Evolutionary conservation across 169 alveolate species (phyloP), one percentile per base, ranked within the genome.

Genomic region (Neospora caninum): DNA sequence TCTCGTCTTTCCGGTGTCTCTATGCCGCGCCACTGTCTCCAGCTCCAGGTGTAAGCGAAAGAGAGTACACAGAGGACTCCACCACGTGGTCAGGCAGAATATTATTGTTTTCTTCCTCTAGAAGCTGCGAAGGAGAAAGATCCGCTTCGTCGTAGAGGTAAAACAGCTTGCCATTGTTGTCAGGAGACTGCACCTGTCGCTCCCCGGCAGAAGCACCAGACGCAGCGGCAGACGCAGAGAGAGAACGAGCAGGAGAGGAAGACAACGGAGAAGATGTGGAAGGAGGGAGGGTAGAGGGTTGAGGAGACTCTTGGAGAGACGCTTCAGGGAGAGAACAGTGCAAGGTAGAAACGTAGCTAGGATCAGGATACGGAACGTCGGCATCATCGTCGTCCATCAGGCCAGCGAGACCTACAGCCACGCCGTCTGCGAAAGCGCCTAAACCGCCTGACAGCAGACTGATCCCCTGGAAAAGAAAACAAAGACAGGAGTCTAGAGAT

Each of bases 351-450:
- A n/a, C 43, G 84, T n/a, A 73, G n/a, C 39, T 43, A 13, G n/a
- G 42, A 43, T 22, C 43, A 6, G 84, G 84, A 18, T n/a, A n/a
- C 49, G 45, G 42, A 18, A n/a, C 25, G 73, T 4, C 7, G 31
- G 73, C 43, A 6, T 1, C 39, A 0, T 31, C 39, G 84, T 73
- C 84, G 42, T 34, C 84, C 49, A 31, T 31, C 39, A 73, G 43
- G 45, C 84, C 84, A 9, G 84, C 43, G 84, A 73, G 84, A 10
- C 84, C 84, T n/a, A 22, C 84, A 13, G 42, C 39, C 49, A 73
- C 84, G 42, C 84, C 84, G n/a, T 73, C 84, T 18, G 84, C 84
- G 84, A 73, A 31, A 22, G 84, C 84, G 84, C 84, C 84, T n/a
- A 73, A 73, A 16, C 84, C 84, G 4, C 84, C 39, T 2, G 84